phyloP scores from a whole-genome alignment of 345 rosid genomes.

The Eucalyptus caleyi region DNA sequence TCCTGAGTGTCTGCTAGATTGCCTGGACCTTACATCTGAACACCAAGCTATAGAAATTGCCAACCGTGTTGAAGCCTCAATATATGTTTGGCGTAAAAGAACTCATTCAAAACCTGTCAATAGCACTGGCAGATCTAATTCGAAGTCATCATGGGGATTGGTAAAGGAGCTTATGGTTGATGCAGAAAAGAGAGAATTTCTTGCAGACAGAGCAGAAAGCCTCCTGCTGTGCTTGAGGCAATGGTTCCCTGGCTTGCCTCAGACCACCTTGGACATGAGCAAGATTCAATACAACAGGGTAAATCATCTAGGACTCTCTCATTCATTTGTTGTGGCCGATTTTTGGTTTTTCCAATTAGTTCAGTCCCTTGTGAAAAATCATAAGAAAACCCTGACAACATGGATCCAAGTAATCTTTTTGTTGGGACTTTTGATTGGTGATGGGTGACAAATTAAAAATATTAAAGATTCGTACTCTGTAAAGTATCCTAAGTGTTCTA shows the following conservation, averaged over 20 bases:
- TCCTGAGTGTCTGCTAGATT: conserved; percentile 81
- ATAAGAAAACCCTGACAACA: not conserved
- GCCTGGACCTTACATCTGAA: conserved; percentile 88
- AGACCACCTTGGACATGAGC: conserved; percentile 89
- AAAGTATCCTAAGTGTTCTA: not conserved
- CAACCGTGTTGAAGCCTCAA: conserved; percentile 74
- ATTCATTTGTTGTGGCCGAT: not conserved
- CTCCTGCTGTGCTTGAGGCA: conserved; percentile 80
- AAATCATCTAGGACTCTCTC: not conserved
- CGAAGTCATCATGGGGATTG: conserved; percentile 86
- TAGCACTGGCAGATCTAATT: conserved; percentile 20
- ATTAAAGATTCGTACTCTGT: not conserved
- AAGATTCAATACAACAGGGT: conserved; percentile 95
- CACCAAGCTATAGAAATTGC: conserved; percentile 94
- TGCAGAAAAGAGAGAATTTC: conserved; percentile 73
- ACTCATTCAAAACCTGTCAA: conserved; percentile 34
- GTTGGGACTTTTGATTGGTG: not conserved
- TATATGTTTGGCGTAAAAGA: conserved; percentile 64
- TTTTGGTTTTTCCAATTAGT: not conserved
- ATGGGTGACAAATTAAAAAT: not conserved
- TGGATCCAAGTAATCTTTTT: not conserved
- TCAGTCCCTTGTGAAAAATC: not conserved
- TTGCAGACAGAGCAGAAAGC: conserved; percentile 85
- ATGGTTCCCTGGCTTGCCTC: conserved; percentile 88
- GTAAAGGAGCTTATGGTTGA: conserved; percentile 86